Evolutionary conservation across 169 alveolate genomes (phyloP).

Genomic region (Eimeria brunetti): DNA sequence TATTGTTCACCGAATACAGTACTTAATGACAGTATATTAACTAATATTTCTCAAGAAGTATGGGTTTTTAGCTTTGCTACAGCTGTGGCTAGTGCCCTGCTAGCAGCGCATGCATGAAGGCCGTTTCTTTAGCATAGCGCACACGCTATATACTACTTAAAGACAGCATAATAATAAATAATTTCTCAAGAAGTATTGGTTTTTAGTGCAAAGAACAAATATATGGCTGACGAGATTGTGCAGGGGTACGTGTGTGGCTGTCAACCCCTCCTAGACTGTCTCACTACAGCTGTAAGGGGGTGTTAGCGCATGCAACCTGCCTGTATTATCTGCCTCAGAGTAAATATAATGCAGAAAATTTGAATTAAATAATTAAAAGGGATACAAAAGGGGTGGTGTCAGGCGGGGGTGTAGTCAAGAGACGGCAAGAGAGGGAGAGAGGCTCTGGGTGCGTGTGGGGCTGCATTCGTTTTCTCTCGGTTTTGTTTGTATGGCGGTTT

Average conservation of each 20-base stretch:
- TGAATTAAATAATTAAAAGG: not conserved
- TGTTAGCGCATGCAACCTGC: no score
- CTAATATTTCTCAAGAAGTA: no score
- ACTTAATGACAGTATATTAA: no score
- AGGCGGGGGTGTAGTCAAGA: not conserved
- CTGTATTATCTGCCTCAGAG: no score
- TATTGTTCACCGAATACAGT: no score
- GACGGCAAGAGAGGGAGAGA: not conserved
- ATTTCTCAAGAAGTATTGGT: not conserved
- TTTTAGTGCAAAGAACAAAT: not conserved
- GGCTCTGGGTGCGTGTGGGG: slow-evolving; percentile 15
- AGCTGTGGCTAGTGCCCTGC: no score
- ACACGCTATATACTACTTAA: no score
- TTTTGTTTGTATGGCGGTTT: not conserved
- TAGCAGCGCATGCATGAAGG: no score
- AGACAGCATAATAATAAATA: not conserved
- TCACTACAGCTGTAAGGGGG: no score
- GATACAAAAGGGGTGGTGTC: not conserved
- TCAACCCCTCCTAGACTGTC: no score
- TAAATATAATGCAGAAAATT: not conserved
- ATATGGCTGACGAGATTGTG: not conserved
- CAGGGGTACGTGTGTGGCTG: not conserved
- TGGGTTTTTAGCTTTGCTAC: no score
- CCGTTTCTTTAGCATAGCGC: no score
- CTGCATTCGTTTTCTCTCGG: not conserved